Evolutionary conservation across 805 yeast genomes (phyloP).

Genomic region (Sugiyamaella chiloensis): DNA sequence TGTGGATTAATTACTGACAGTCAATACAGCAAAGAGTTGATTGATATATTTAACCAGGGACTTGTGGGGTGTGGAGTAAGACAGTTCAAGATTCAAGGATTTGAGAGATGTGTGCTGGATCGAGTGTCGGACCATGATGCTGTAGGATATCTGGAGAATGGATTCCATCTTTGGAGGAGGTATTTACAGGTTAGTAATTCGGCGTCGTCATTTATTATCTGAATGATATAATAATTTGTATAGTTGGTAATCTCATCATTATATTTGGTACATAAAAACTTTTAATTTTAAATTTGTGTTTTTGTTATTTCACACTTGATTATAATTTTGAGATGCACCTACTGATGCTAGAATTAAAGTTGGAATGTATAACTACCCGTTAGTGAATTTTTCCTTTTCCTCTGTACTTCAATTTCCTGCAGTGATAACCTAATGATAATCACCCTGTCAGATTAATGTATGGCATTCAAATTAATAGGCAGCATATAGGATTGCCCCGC

Average conservation of each 20-base stretch:
- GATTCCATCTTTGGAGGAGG: conserved; percentile 27
- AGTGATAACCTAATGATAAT: too few relatives aligned
- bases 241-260: too few relatives aligned
- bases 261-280: too few relatives aligned
- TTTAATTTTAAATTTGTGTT: too few relatives aligned
- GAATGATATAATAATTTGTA: neutral
- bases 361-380: too few relatives aligned
- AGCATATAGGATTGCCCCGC: neutral
- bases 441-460: neutral
- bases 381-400: too few relatives aligned
- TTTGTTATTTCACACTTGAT: too few relatives aligned
- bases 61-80: conserved; percentile 55
- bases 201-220: conserved; percentile 8
- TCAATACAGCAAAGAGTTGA: conserved; percentile 43
- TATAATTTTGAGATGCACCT: too few relatives aligned
- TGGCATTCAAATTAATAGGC: too few relatives aligned
- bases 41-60: conserved; percentile 54
- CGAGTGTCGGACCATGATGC: conserved; percentile 24
- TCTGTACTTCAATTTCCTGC: too few relatives aligned
- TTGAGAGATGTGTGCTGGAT: conserved; percentile 31
- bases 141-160: conserved; percentile 23
- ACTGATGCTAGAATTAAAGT: too few relatives aligned
- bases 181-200: conserved; percentile 21
- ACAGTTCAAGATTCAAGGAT: conserved; percentile 38
- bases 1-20: conserved; percentile 54